Base-by-base conservation (phyloP, 1,139 yeast genomes). In the Pichia sp. region DNA sequence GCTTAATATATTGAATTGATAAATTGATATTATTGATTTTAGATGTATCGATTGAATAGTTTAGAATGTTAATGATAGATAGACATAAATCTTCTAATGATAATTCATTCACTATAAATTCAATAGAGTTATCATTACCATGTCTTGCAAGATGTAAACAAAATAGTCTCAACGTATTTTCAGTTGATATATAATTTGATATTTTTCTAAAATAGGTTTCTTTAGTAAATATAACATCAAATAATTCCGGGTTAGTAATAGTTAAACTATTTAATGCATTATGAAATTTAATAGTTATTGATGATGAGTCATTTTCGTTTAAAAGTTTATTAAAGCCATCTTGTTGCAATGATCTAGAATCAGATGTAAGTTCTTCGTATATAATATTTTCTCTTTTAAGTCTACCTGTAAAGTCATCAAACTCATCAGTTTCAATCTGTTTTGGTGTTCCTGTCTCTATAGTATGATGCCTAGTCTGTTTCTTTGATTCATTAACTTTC, bases 1-100 rank as follows among this genome's bases (percentile, higher is more conserved):
- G 38, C 32, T 56, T 58, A 22, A 54, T 52, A 35, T 51, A 52
- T 27, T 57, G 62, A 43, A 59, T 50, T 1, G 61, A 54, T 15
- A 60, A 21, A 21, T 50, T 50, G 11, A 56, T 46, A 32, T 57
- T 57, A 15, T 51, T 52, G 6, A 51, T 43, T 14, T 50, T 52
- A 1, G 60, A 52, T 2, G 56, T 48, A 43, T 59, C 59, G 16
- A 49, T 35, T 8, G 55, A 50, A 23, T 42, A 40, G 15, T 25
- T 40, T 6, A 59, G 34, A 7, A 51, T 43, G 13, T 50, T 46
- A 3, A 44, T 45, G 1, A 57, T 38, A 1, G 57, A 47, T 5
- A 49, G 33, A 22, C 58, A 50, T 1, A 57, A 23, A 35, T 52
- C 57, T 21, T 55, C 56, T n/a, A 48, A 24, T 3, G 56, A 39